Conservation (phyloP, 2,329 filamentous ascomycete species). For the Arthroderma sp. region DNA sequence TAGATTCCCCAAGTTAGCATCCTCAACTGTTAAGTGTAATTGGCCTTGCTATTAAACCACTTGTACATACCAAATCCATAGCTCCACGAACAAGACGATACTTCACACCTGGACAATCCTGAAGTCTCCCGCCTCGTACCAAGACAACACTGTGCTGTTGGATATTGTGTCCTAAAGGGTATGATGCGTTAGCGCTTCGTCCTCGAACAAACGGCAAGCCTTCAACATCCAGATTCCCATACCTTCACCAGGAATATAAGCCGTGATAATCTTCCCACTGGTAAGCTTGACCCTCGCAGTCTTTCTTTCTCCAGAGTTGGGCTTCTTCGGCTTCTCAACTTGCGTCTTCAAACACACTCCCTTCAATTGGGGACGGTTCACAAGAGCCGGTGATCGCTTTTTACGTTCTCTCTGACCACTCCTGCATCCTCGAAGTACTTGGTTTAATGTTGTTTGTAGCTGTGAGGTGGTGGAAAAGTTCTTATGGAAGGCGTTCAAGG, state of each 20-base stretch:
- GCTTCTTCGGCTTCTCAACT: constrained; percentile 93
- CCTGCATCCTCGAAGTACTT: constrained; percentile 65
- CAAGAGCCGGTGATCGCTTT: constrained; percentile 74
- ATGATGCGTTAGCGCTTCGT: not conserved
- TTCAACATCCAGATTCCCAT: not conserved
- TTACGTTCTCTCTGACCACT: constrained; percentile 69
- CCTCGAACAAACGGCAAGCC: not conserved
- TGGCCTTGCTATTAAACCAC: not conserved
- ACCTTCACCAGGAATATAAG: constrained; percentile 92
- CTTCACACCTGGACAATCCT: constrained; percentile 97
- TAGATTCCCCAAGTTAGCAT: constrained; percentile 30
- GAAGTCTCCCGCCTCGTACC: constrained; percentile 80
- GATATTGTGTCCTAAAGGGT: constrained; percentile 66
- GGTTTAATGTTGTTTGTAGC: constrained; percentile 55
- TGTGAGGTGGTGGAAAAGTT: constrained; percentile 48
- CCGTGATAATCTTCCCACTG: constrained; percentile 74
- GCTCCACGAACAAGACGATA: constrained; percentile 89
- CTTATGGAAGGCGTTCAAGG: constrained; percentile 17
- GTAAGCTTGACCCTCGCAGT: constrained; percentile 83
- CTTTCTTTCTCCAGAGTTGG: constrained; percentile 95
- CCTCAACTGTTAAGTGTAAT: constrained; percentile 17
- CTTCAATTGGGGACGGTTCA: constrained; percentile 69
- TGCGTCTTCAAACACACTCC: constrained; percentile 92
- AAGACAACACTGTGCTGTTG: constrained; percentile 97
- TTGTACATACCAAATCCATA: constrained; percentile 68